Evolutionary conservation across 768 basidiomycete genomes (phyloP), one percentile per base, ranked within the genome.

Genomic region (Mycena latifolia): DNA sequence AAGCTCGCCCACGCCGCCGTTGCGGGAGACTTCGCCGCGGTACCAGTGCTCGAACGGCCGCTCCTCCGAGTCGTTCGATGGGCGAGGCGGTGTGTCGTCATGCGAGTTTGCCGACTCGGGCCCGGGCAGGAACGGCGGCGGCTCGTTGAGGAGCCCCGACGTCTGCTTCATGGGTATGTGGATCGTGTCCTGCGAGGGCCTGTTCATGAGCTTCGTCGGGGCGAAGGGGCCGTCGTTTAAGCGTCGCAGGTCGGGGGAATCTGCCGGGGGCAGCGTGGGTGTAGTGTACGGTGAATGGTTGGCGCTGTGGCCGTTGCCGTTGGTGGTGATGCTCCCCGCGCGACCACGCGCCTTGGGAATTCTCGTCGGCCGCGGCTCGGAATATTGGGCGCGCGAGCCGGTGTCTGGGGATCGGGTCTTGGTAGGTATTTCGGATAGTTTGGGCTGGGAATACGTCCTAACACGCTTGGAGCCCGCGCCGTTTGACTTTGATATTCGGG

Each of bases 31-130:
- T 70, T 95, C 93, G 1, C 93, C 93, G 53, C 93, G 89, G 74
- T 95, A 95, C 93, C 93, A 95, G 72, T 95, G 93, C 71, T 95
- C 92, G 65, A 90, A 95, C 0, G 93, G 93, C 17, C 86, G 86
- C 73, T 95, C 93, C 66, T 93, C 92, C 7, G 92, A 93, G 25
- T 94, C 92, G 27, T 79, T 84, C 6, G 92, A 92, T 15, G 83
- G 79, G 47, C 92, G 85, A 6, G 84, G 75, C n/a, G 81, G 80
- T 39, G 78, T 73, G 47, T 81, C 82, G 25, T 82, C 79, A 11
- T 75, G 66, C 45, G 79, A 77, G 65, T 80, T 76, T 12, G 88
- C 85, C 27, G 84, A 83, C 28, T 81, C 80, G 56, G 81, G 73
- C 24, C 82, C 72, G 0, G 86, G 75, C 22, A 80, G 72, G 71